Evolutionary conservation across 176 grass and related monocot species (phyloP).

Genomic region (Oryza glumipatula): DNA sequence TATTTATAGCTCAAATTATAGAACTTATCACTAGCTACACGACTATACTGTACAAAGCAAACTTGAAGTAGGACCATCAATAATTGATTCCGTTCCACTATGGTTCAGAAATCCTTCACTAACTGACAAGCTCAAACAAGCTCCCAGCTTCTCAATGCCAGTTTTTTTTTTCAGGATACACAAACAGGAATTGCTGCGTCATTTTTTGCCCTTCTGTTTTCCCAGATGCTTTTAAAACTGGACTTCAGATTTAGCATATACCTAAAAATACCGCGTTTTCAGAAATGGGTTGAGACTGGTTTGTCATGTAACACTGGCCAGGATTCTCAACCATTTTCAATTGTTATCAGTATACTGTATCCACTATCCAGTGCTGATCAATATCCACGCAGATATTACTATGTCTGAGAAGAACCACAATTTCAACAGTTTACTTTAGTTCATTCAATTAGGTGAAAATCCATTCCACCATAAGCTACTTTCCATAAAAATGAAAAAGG

Average conservation of each 20-base stretch:
- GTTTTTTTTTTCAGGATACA: not conserved
- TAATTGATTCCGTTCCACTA: slow-evolving; percentile 18
- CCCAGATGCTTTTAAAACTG: not conserved
- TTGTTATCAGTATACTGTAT: not conserved
- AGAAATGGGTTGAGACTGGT: not conserved
- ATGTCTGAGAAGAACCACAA: not conserved
- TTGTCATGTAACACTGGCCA: not conserved
- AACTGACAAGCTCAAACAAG: not conserved
- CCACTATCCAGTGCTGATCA: not conserved
- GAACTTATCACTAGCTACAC: slow-evolving; percentile 23
- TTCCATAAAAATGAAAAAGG: not conserved
- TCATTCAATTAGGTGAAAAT: not conserved
- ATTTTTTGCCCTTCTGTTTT: not conserved
- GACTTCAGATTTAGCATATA: not conserved
- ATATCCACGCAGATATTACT: not conserved
- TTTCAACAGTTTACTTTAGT: not conserved
- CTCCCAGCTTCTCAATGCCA: not conserved
- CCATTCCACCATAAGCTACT: not conserved
- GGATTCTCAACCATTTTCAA: not conserved
- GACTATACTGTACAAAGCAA: slow-evolving; percentile 8
- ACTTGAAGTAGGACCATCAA: slow-evolving; percentile 40
- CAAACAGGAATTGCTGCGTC: not conserved
- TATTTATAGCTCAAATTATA: slow-evolving; percentile 21
- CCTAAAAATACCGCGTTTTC: not conserved
- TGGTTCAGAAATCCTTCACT: slow-evolving; percentile 12